phyloP scores from a whole-genome alignment of 2,329 filamentous ascomycete species.

The Dendrostoma leiphaemia region DNA sequence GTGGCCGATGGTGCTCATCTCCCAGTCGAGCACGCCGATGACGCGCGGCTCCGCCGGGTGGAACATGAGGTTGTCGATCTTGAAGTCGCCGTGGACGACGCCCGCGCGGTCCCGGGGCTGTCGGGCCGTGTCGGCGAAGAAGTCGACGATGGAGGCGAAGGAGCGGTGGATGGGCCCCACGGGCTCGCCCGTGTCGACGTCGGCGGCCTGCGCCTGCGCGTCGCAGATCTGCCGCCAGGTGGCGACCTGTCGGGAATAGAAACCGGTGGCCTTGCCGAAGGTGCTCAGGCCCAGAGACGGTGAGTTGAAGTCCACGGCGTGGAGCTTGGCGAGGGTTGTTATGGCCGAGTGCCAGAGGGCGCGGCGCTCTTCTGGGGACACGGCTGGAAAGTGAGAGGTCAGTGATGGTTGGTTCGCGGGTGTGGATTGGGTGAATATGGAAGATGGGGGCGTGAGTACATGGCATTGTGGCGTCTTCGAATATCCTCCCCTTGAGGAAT shows the following conservation, averaged over 20 bases:
- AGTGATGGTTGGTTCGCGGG: background rate
- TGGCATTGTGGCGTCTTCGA: slow-evolving; percentile 60
- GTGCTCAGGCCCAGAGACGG: slow-evolving; percentile 63
- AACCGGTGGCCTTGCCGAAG: slow-evolving; percentile 73
- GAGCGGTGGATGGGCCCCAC: slow-evolving; percentile 78
- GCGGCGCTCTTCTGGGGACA: slow-evolving; percentile 65
- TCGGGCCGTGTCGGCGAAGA: slow-evolving; percentile 67
- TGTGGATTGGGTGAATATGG: background rate
- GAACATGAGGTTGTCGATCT: slow-evolving; percentile 89
- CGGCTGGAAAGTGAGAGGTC: slow-evolving; percentile 68
- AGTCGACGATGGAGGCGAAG: slow-evolving; percentile 74
- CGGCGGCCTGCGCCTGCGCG: slow-evolving; percentile 71
- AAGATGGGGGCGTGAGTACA: background rate
- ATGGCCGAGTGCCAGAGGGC: slow-evolving; percentile 87
- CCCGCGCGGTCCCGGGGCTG: slow-evolving; percentile 77
- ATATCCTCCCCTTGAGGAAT: slow-evolving; percentile 89
- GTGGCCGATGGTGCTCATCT: slow-evolving; percentile 98
- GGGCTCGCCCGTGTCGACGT: slow-evolving; percentile 71
- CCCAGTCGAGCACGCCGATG: slow-evolving; percentile 95
- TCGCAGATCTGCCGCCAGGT: slow-evolving; percentile 79
- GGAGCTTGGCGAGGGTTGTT: slow-evolving; percentile 79
- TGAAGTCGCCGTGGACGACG: slow-evolving; percentile 93
- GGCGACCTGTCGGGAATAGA: slow-evolving; percentile 81
- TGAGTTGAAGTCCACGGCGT: slow-evolving; percentile 61
- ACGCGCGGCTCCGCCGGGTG: slow-evolving; percentile 84